Base-by-base conservation (phyloP, 768 basidiomycete species). In the Suillus tomentosus region DNA sequence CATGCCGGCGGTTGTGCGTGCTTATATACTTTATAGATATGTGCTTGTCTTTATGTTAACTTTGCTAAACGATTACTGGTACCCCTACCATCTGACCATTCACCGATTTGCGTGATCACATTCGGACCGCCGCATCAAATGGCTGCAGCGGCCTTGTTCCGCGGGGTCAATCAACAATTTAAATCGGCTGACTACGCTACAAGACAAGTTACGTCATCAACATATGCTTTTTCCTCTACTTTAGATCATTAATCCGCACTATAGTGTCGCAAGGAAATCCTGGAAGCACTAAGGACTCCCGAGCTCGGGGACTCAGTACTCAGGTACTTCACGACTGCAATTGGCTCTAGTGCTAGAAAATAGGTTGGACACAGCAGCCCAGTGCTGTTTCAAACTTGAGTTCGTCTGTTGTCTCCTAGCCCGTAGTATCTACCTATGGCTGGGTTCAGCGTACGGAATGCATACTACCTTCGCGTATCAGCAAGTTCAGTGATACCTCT, bases 401-500 rank as follows among this genome's bases (percentile, higher is more conserved):
- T 27, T 57, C 53, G 24, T 19, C 17, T 31, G 40, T 43, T 31
- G 27, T 51, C 60, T 22, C 31, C 31, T 31, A 31, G 31, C 31
- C 31, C 6, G 31, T 31, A 6, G 31, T 31, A 31, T 31, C 61
- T 50, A 56, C 65, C 69, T 55, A 34, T 53, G 53, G 45, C 40
- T 31, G 57, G 40, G 17, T 95, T 91, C 74, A 79, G 81, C 36
- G 81, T 87, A 22, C 83, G 93, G 55, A 96, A 95, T 72, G 82
- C 87, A 0, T 92, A 89, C 71, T 95, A 95, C 73, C 81, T 97
- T 62, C 86, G 94, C 51, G 87, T 94, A 59, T 92, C 92, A 6
- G 81, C 87, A 57, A 84, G 82, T 45, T 82, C 81, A 34, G 84
- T 93, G 15, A 74, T 96, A n/a, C 94, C 94, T 3, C 75, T 95